Evolutionary conservation across 1,284 basidiomycete genomes (phyloP).

Genomic region (Sporisorium iseilematis-ciliati): DNA sequence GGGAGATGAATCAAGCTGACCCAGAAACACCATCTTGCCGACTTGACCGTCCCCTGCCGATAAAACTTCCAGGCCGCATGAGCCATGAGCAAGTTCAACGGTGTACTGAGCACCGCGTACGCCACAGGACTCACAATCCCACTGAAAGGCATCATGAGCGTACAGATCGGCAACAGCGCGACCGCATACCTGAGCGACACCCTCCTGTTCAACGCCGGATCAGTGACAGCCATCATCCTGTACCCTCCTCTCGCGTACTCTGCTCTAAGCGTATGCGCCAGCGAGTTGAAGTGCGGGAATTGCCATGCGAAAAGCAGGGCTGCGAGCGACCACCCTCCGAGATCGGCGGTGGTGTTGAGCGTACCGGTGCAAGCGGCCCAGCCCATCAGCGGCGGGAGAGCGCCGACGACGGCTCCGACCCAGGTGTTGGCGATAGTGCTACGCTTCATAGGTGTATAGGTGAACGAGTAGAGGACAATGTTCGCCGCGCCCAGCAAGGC

Average conservation of each 20-base stretch:
- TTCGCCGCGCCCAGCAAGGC: constrained; percentile 86
- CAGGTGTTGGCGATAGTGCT: constrained; percentile 90
- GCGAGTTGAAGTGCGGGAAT: constrained; percentile 96
- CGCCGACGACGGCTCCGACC: constrained; percentile 93
- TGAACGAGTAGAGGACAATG: constrained; percentile 87
- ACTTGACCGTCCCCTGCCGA: constrained; percentile 76
- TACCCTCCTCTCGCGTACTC: constrained; percentile 95
- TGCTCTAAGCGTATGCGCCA: constrained; percentile 87
- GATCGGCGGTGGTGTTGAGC: constrained; percentile 75
- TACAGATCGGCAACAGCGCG: constrained; percentile 83
- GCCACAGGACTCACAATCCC: constrained; percentile 70
- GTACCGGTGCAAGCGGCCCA: constrained; percentile 94
- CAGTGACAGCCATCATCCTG: constrained; percentile 87
- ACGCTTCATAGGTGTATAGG: constrained; percentile 96
- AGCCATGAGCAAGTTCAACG: constrained; percentile 82
- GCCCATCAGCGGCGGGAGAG: constrained; percentile 94
- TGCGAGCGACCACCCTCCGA: constrained; percentile 63
- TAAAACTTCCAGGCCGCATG: constrained; percentile 78
- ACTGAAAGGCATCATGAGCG: constrained; percentile 74
- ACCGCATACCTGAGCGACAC: constrained; percentile 87
- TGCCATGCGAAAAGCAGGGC: constrained; percentile 89
- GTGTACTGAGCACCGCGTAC: constrained; percentile 82
- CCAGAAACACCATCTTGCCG: constrained; percentile 77
- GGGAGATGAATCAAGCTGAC: constrained; percentile 92
- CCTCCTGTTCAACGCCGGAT: constrained; percentile 83